Conservation (phyloP, 345 rosid species). For the Aethionema arabicum region DNA sequence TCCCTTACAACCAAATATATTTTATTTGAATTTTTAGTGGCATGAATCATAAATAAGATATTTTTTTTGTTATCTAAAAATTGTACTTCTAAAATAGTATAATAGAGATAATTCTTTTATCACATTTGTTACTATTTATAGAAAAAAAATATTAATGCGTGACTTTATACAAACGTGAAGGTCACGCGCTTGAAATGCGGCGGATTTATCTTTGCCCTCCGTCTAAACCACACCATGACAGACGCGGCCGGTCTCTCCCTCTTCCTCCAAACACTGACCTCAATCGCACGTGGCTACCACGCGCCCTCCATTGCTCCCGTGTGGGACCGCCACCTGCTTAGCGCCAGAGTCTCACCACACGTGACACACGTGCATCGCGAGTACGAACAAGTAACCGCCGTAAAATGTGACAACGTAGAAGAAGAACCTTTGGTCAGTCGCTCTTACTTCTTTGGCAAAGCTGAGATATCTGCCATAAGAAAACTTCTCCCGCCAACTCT, state of each 20-base stretch:
- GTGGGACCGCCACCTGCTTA: slow-evolving; percentile 40
- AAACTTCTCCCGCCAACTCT: slow-evolving; percentile 28
- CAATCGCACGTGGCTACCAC: slow-evolving; percentile 27
- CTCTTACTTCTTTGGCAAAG: slow-evolving; percentile 37
- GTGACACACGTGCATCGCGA: slow-evolving; percentile 30
- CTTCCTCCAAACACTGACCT: slow-evolving; percentile 18
- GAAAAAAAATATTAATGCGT: not conserved
- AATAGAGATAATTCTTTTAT: too few relatives aligned
- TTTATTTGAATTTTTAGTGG: too few relatives aligned
- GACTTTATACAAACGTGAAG: not conserved
- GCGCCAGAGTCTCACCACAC: slow-evolving; percentile 23
- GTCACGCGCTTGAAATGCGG: not conserved
- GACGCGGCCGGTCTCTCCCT: not conserved
- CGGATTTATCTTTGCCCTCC: not conserved
- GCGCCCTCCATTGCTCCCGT: slow-evolving; percentile 33
- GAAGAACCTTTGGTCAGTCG: slow-evolving; percentile 9
- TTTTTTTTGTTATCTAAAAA: too few relatives aligned
- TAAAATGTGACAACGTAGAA: not conserved
- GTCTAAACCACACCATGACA: not conserved
- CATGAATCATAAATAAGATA: too few relatives aligned
- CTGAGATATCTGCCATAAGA: slow-evolving; percentile 31
- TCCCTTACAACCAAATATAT: too few relatives aligned
- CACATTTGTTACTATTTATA: too few relatives aligned
- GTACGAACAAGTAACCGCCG: slow-evolving; percentile 17
- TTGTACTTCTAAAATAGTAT: too few relatives aligned